Conservation (phyloP, 2,329 filamentous ascomycete genomes). For the Ceratocystiopsis sp. region DNA sequence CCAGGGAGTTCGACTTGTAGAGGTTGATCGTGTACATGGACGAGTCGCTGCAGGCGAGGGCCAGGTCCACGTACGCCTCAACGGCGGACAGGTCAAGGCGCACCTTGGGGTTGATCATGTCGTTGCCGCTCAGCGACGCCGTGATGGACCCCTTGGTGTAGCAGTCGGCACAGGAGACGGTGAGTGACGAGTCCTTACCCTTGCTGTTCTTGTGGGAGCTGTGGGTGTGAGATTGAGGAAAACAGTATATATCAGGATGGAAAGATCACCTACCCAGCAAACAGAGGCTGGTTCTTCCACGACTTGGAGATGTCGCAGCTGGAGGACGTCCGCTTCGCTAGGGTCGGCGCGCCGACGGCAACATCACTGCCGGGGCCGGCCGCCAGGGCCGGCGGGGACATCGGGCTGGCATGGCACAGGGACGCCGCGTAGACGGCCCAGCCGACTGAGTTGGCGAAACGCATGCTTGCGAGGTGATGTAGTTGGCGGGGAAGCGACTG, state of each 20-base stretch:
- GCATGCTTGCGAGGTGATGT: constrained; percentile 1
- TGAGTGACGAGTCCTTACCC: constrained; percentile 11
- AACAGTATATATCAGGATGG: no score
- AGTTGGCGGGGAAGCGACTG: not conserved
- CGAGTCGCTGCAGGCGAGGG: constrained; percentile 25
- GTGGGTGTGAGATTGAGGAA: not conserved
- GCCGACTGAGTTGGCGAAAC: constrained; percentile 1
- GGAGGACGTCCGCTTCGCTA: constrained; percentile 8
- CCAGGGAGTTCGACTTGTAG: constrained; percentile 25
- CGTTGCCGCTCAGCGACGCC: constrained; percentile 23
- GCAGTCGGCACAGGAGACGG: constrained; percentile 27
- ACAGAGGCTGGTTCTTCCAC: constrained; percentile 9
- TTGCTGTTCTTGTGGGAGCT: not conserved
- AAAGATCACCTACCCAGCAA: not conserved
- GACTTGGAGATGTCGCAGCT: constrained; percentile 8
- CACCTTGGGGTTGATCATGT: constrained; percentile 22
- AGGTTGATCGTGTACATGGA: constrained; percentile 34
- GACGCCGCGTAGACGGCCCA: not conserved
- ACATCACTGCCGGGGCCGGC: constrained; percentile 2
- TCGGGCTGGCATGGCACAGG: constrained; percentile 2
- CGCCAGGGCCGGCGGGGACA: constrained; percentile 2
- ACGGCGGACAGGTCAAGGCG: constrained; percentile 30
- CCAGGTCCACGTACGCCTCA: constrained; percentile 33
- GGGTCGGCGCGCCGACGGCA: constrained; percentile 1
- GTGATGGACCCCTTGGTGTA: constrained; percentile 31